Base-by-base conservation (phyloP, 2,329 filamentous ascomycete genomes). In the Paraconiothyrium sp. region DNA sequence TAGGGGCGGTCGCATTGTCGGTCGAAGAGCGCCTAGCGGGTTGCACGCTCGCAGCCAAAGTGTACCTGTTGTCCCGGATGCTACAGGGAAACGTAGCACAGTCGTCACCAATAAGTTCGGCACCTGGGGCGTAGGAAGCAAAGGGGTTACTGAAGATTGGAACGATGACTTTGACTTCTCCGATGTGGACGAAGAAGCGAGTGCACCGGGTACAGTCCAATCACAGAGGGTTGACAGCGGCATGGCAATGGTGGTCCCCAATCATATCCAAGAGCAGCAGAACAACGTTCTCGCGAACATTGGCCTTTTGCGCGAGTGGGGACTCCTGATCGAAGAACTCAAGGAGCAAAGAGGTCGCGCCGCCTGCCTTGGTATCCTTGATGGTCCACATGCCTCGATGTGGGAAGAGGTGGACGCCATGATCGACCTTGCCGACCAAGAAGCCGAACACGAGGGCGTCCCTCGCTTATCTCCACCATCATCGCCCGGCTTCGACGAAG, bases 361-460 rank as follows among this genome's bases (percentile, higher is more conserved):
- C 6, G 86, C 87, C 20, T 86, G 89, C 48, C 85, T 93, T 73
- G 84, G 88, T 44, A 85, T 94, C 72, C 78, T 88, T 16, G 80
- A 85, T 61, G 90, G 90, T 7, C 74, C 84, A 6, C 84, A 88
- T 24, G 83, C 84, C 13, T 80, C 82, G 13, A 82, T 92, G 50
- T 96, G 92, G 91, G 88, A 89, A 69, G 92, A 95, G 75, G 92
- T 93, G 1, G 91, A 95, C 75, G 92, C 91, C 14, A 94, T 96
- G 79, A 95, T 96, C 73, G 90, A 92, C 37, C 82, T 96, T n/a
- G 92, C 92, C 49, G 89, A 89, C 49, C 83, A 89, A 65, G 87
- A 89, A 67, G 86, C 86, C 50, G 86, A 89, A 57, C 86, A 89
- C 30, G 85, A 88, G 61, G 80, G 84, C 22, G 80, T 82, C 24